These are phyloP conservation scores for Exophiala sideris DNA, from an alignment of 2,329 filamentous ascomycete species.

Conservation along the genomic window DNA sequence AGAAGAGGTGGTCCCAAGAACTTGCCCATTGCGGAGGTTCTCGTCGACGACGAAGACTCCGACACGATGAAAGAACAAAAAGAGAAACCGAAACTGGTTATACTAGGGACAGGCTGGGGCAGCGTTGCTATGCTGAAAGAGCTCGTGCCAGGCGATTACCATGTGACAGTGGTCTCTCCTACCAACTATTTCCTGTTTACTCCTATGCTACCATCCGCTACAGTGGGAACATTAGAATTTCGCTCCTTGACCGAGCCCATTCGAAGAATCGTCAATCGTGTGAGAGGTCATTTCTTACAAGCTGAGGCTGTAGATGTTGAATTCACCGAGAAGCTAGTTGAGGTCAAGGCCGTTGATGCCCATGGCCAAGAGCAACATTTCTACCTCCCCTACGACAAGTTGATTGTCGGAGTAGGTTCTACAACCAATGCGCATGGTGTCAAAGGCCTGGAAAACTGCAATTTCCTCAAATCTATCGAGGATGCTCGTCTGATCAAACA, in stretches of 20 bases:
- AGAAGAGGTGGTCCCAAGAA: slow-evolving; percentile 89
- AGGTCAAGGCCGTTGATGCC: slow-evolving; percentile 71
- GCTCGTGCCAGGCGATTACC: slow-evolving; percentile 85
- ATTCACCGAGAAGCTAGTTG: slow-evolving; percentile 85
- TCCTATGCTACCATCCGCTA: slow-evolving; percentile 94
- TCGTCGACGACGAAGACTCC: slow-evolving; percentile 84
- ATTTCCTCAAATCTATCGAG: slow-evolving; percentile 92
- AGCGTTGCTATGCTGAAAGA: slow-evolving; percentile 89
- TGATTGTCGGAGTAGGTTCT: slow-evolving; percentile 86
- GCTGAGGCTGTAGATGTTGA: slow-evolving; percentile 85
- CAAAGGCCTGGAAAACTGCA: slow-evolving; percentile 86
- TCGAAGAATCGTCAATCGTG: slow-evolving; percentile 71
- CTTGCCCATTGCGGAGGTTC: slow-evolving; percentile 80
- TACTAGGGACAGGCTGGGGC: slow-evolving; percentile 92
- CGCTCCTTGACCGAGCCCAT: slow-evolving; percentile 91
- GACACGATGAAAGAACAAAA: slow-evolving; percentile 67
- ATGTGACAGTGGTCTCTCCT: slow-evolving; percentile 91
- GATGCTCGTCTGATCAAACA: slow-evolving; percentile 90
- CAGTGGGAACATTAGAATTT: slow-evolving; percentile 89
- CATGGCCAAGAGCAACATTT: slow-evolving; percentile 73
- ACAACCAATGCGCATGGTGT: slow-evolving; percentile 94
- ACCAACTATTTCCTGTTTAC: slow-evolving; percentile 98
- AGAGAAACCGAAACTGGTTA: slow-evolving; percentile 87
- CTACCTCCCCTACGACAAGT: slow-evolving; percentile 96
- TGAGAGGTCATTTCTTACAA: slow-evolving; percentile 85